phyloP scores from a whole-genome alignment of 208 protist genomes.

The Wallacemonas sp. region DNA sequence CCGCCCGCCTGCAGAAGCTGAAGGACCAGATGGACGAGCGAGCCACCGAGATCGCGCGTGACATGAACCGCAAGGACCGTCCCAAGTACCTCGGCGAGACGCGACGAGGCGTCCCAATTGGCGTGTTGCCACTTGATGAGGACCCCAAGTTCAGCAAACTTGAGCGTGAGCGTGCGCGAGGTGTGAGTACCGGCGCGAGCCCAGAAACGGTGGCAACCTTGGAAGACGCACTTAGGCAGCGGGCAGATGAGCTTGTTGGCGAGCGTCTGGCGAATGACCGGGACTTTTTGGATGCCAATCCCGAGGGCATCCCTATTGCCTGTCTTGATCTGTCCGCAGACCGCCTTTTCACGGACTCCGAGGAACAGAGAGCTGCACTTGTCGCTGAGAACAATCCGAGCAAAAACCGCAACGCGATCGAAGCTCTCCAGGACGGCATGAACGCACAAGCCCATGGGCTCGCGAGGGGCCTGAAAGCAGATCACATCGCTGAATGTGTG shows the following conservation, averaged over 20 bases:
- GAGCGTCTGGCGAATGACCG: constrained; percentile 27
- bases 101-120: constrained; percentile 48
- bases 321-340: constrained; percentile 38
- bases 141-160: constrained; percentile 45
- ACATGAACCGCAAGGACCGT: constrained; percentile 45
- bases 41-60: constrained; percentile 42
- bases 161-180: constrained; percentile 31
- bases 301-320: constrained; percentile 45
- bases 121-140: constrained; percentile 43
- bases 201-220: constrained; percentile 18
- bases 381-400: constrained; percentile 25
- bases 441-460: constrained; percentile 41
- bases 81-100: constrained; percentile 32
- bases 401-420: constrained; percentile 27
- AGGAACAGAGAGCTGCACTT: constrained; percentile 40
- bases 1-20: constrained; percentile 24
- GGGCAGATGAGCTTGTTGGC: constrained; percentile 39
- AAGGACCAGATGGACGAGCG: constrained; percentile 35
- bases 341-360: constrained; percentile 31
- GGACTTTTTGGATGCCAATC: constrained; percentile 42
- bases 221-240: constrained; percentile 42
- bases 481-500: constrained; percentile 30
- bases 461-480: constrained; percentile 39
- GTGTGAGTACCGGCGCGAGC: constrained; percentile 4
- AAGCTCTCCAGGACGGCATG: constrained; percentile 48